Evolutionary conservation across 1,284 basidiomycete genomes (phyloP).

Genomic region (Xerocomus nothofagi): DNA sequence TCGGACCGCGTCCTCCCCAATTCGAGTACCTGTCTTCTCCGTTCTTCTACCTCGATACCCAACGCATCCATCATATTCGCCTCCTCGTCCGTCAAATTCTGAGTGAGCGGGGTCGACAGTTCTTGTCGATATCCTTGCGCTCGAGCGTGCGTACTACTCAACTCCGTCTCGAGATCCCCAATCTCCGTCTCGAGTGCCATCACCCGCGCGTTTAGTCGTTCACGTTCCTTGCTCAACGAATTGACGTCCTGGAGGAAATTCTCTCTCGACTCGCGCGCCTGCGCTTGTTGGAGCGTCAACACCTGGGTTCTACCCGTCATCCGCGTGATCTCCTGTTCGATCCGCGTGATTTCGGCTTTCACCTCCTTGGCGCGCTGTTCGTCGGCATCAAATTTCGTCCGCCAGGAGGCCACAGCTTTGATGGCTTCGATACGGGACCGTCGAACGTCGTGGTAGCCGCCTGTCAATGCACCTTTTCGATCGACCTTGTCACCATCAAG

Average conservation of each 20-base stretch:
- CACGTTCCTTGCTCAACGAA: constrained; percentile 67
- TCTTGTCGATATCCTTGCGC: constrained; percentile 71
- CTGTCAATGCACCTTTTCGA: constrained; percentile 92
- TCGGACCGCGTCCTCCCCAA: constrained; percentile 70
- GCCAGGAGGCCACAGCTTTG: constrained; percentile 78
- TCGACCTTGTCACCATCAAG: constrained; percentile 98
- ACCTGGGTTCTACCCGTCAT: constrained; percentile 76
- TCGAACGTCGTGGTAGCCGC: constrained; percentile 93
- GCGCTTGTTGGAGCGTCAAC: constrained; percentile 67
- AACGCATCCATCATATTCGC: constrained; percentile 66
- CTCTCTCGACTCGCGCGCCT: constrained; percentile 70
- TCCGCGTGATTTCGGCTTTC: constrained; percentile 61
- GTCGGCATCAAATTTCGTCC: constrained; percentile 69
- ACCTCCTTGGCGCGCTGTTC: constrained; percentile 70
- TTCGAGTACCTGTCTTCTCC: constrained; percentile 71
- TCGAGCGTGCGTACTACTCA: constrained; percentile 57
- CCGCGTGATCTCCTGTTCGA: constrained; percentile 89
- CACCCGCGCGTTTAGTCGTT: constrained; percentile 64
- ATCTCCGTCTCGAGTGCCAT: constrained; percentile 67
- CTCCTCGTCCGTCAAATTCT: constrained; percentile 75
- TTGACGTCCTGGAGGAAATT: constrained; percentile 66
- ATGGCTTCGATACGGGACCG: constrained; percentile 89
- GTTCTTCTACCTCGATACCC: constrained; percentile 74
- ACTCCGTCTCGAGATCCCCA: constrained; percentile 73
- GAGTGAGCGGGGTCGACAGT: constrained; percentile 72